Evolutionary conservation across 2,329 filamentous ascomycete species (phyloP).

Genomic region (Coniochaeta sp.): DNA sequence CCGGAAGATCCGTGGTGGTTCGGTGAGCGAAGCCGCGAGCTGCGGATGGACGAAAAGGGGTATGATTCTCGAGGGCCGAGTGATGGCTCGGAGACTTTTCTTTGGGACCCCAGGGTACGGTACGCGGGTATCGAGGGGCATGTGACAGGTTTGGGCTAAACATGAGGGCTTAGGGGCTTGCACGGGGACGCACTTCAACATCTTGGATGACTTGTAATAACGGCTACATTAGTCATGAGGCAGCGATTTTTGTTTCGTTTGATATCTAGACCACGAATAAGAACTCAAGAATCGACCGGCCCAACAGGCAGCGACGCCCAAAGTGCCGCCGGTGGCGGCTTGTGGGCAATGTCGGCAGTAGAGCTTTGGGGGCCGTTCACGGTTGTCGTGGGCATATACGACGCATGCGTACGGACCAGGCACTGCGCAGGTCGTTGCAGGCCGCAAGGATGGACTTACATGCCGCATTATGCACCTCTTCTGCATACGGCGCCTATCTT

Average conservation of each 20-base stretch:
- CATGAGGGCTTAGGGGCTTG: not conserved
- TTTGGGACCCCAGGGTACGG: not conserved
- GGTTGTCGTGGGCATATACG: not conserved
- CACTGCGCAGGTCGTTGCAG: not conserved
- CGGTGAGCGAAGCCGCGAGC: not conserved
- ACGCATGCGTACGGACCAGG: not conserved
- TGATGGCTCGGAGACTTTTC: not conserved
- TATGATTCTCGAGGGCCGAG: not conserved
- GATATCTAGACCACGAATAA: not conserved
- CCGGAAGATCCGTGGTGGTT: not conserved
- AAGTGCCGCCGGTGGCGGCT: not conserved
- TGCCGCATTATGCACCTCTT: not conserved
- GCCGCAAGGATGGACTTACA: not conserved
- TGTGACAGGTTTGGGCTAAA: not conserved
- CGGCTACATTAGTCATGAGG: not conserved
- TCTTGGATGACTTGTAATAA: not conserved
- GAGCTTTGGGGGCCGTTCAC: not conserved
- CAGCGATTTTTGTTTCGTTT: not conserved
- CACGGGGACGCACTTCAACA: not conserved
- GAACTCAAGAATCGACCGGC: not conserved
- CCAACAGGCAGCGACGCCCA: not conserved
- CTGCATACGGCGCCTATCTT: not conserved
- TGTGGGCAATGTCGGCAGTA: not conserved
- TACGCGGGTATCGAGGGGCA: not conserved
- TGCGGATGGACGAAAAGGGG: not conserved